These are phyloP conservation scores for Endothia cerciana DNA, from an alignment of 2,329 filamentous ascomycete species.

Conservation along the genomic window DNA sequence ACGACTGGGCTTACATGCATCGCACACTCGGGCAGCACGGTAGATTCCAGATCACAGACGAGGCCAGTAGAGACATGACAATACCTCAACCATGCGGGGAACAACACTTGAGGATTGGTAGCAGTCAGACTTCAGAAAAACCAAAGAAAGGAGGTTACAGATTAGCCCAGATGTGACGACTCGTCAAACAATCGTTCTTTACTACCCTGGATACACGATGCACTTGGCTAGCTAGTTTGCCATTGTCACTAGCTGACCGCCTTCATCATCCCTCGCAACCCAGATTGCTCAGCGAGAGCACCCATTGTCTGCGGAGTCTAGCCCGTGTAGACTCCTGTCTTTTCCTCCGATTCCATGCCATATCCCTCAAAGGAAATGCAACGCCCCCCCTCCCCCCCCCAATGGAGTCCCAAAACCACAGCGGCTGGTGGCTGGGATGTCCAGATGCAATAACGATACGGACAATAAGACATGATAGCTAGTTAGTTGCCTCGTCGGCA, in stretches of 20 bases:
- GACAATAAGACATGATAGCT: background rate
- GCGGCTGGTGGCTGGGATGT: background rate
- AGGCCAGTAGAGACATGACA: no score
- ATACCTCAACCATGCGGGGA: no score
- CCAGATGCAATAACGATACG: background rate
- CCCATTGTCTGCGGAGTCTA: background rate
- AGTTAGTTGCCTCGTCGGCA: background rate
- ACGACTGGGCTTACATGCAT: no score
- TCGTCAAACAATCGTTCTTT: background rate
- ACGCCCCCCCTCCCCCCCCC: background rate
- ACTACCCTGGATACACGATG: background rate
- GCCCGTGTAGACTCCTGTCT: background rate
- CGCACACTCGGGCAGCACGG: no score
- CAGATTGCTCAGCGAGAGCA: constrained; percentile 8
- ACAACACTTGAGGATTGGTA: no score
- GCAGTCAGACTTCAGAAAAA: no score
- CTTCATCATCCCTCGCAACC: background rate
- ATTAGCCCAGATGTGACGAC: background rate
- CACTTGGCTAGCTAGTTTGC: background rate
- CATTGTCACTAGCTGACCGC: background rate
- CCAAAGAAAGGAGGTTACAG: background rate
- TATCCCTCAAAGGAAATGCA: background rate
- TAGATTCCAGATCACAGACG: no score
- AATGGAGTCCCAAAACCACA: background rate
- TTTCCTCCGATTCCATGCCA: background rate